Percentiles rank a stretch among this genome's conserved stretches.
These are phyloP conservation scores for Drechslerella dactyloides DNA, from an alignment of 2,329 filamentous ascomycete genomes.

Conservation along the genomic window DNA sequence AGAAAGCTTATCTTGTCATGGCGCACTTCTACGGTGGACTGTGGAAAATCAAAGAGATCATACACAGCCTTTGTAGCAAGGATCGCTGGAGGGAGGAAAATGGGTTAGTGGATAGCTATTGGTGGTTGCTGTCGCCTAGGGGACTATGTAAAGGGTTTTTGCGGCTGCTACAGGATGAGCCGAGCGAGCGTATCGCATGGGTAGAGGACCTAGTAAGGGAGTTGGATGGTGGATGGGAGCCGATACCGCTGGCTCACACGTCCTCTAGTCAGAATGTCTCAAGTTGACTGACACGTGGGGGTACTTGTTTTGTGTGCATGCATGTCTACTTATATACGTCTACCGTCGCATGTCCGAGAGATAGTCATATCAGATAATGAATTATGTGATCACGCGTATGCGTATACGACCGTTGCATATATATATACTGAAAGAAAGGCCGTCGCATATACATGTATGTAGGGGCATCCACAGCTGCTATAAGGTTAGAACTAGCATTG, in stretches of 20 bases:
- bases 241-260: not conserved
- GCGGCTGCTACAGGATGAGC: slow-evolving; percentile 15
- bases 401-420: too few relatives aligned
- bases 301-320: too few relatives aligned
- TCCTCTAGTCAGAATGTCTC: too few relatives aligned
- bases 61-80: slow-evolving; percentile 15
- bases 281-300: too few relatives aligned
- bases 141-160: slow-evolving; percentile 29
- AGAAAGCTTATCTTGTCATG: slow-evolving; percentile 33
- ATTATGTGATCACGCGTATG: too few relatives aligned
- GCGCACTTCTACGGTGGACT: slow-evolving; percentile 36
- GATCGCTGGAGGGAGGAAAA: slow-evolving; percentile 21
- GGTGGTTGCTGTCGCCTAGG: slow-evolving; percentile 27
- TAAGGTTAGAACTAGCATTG: too few relatives aligned
- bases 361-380: too few relatives aligned
- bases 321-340: too few relatives aligned
- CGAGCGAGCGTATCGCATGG: slow-evolving; percentile 25
- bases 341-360: too few relatives aligned
- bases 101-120: slow-evolving; percentile 26
- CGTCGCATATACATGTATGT: too few relatives aligned
- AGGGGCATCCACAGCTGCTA: too few relatives aligned
- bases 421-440: too few relatives aligned
- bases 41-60: slow-evolving; percentile 41
- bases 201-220: slow-evolving; percentile 22
- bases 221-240: slow-evolving; percentile 7